Evolutionary conservation across 2,329 filamentous ascomycete genomes (phyloP), one percentile per base, ranked within the genome.

Genomic region (Botrytis paeoniae): DNA sequence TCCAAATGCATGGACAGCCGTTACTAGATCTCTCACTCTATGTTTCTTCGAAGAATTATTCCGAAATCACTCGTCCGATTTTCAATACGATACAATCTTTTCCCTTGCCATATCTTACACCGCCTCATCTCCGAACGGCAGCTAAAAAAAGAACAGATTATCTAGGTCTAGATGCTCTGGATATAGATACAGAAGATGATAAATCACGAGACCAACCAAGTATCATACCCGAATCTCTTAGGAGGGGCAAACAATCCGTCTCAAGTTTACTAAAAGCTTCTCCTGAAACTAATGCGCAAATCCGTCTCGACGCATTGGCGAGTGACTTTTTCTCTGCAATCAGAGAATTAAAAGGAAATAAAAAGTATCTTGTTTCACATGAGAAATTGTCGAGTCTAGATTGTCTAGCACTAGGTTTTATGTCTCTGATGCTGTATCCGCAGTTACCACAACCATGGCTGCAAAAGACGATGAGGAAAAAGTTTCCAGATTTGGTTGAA

Each of bases 11-110:
- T 73, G 93, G 92, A n/a, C 89, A 91, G 68, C 89, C 92, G 45
- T 88, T 98, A 74, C 82, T 98, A 78, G 93, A 97, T 78, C 89
- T 98, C 73, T 95, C 91, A 69, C 91, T 98, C 78, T 98, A 97
- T 82, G 92, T 96, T 75, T 96, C 94, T 45, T 93, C 92, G 73
- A 89, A 94, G 76, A 98, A 98, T 84, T 99, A 96, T 88, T 86
- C 90, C 72, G 85, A 87, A 61, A 84, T 87, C 66, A 97, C 94
- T 6, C 90, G 94, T 25, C 93, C 94, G 3, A 91, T 93, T 54
- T 97, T 94, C 83, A 93, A 91, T 76, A 84, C 85, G 9, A 88
- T 98, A 73, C 88, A 98, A 57, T 89, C 92, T 59, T 97, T 96
- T 86, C 94, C 96, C 29, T 87, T 94, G 75, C 95, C 95, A 78